Evolutionary conservation across 2,329 filamentous ascomycete species (phyloP).

Genomic region (Davidsoniella virescens): DNA sequence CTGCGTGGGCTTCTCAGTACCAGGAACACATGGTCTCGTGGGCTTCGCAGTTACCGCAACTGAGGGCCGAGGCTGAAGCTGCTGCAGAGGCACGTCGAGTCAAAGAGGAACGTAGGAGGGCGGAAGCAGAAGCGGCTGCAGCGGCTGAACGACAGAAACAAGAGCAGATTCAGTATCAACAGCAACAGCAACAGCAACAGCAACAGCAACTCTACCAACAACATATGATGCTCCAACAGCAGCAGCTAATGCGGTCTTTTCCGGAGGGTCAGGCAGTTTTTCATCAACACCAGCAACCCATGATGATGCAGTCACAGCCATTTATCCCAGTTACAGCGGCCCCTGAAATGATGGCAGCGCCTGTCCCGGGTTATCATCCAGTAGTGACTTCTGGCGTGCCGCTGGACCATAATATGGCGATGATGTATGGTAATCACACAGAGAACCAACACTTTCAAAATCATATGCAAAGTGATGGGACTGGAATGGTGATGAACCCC

Average conservation of each 20-base stretch:
- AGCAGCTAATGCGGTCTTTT: background rate
- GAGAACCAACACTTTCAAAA: too few species aligned
- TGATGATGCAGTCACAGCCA: constrained; percentile 1
- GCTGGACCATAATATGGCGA: background rate
- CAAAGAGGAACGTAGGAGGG: background rate
- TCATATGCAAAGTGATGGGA: too few species aligned
- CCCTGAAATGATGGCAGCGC: background rate
- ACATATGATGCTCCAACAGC: background rate
- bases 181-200: background rate
- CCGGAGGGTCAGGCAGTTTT: background rate
- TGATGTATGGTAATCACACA: too few species aligned
- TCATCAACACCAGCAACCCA: too few species aligned
- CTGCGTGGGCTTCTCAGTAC: background rate
- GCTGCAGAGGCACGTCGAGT: too few species aligned
- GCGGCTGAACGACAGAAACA: background rate
- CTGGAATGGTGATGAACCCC: too few species aligned
- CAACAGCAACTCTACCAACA: background rate
- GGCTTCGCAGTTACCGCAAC: too few species aligned
- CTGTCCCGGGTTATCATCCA: too few species aligned
- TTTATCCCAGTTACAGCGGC: background rate
- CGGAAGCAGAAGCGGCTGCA: background rate
- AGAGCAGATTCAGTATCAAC: background rate
- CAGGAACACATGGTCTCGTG: too few species aligned
- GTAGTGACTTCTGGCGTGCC: background rate
- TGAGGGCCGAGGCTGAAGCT: too few species aligned